These are phyloP conservation scores for Clonostachys rhizophaga DNA, from an alignment of 2,329 filamentous ascomycete genomes.

Conservation along the genomic window DNA sequence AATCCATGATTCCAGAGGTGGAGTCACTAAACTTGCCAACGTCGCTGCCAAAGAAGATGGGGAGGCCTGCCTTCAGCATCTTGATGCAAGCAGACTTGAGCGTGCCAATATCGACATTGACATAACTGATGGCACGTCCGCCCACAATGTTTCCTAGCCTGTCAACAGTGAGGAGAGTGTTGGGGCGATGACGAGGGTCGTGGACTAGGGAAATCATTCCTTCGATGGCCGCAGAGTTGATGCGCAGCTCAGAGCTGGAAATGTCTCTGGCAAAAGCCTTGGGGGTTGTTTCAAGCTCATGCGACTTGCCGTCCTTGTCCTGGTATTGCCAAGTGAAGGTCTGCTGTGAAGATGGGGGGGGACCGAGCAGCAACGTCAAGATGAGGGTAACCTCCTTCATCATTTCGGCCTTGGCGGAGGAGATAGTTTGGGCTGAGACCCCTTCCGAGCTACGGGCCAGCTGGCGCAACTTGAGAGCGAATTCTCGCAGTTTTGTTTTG, in stretches of 20 bases:
- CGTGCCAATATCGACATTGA: slow-evolving; percentile 71
- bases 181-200: slow-evolving; percentile 74
- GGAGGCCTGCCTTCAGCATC: slow-evolving; percentile 74
- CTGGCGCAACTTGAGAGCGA: slow-evolving; percentile 66
- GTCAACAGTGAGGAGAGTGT: slow-evolving; percentile 69
- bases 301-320: slow-evolving; percentile 62
- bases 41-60: slow-evolving; percentile 86
- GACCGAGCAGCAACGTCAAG: slow-evolving; percentile 77
- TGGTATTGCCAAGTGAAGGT: slow-evolving; percentile 79
- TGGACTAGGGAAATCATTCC: slow-evolving; percentile 78
- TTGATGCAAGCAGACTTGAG: slow-evolving; percentile 71
- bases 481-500: slow-evolving; percentile 83
- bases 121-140: slow-evolving; percentile 70
- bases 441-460: slow-evolving; percentile 31
- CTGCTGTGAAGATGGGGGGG: slow-evolving; percentile 64
- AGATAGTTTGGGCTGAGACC: slow-evolving; percentile 26
- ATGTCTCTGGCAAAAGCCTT: slow-evolving; percentile 68
- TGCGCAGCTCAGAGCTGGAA: slow-evolving; percentile 50
- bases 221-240: slow-evolving; percentile 54
- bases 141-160: slow-evolving; percentile 79
- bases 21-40: slow-evolving; percentile 78
- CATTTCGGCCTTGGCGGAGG: slow-evolving; percentile 63
- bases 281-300: slow-evolving; percentile 61
- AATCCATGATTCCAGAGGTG: slow-evolving; percentile 72
- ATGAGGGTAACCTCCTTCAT: slow-evolving; percentile 76